A percentile compares a stretch with the other conserved stretches of the same genome.
phyloP scores from a whole-genome alignment of 2,329 filamentous ascomycete genomes.

The Xylaria multiplex region DNA sequence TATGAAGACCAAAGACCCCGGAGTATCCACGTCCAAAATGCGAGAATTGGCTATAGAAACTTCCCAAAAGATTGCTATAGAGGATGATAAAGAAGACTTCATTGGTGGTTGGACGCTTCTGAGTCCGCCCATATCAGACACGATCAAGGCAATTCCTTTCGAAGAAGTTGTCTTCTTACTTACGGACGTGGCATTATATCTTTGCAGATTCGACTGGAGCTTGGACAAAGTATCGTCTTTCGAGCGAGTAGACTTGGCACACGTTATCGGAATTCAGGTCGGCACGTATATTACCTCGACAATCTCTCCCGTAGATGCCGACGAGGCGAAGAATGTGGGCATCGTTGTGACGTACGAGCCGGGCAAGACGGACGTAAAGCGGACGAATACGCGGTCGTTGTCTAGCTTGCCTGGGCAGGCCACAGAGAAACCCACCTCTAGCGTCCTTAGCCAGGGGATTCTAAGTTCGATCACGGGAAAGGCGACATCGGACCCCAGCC shows the following conservation, averaged over 20 bases:
- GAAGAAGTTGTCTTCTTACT: constrained; percentile 90
- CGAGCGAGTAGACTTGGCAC: constrained; percentile 81
- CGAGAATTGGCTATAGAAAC: constrained; percentile 90
- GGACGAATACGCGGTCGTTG: constrained; percentile 87
- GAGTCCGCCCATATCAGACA: constrained; percentile 77
- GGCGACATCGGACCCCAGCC: constrained; percentile 46
- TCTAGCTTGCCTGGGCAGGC: constrained; percentile 59
- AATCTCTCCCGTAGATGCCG: constrained; percentile 78
- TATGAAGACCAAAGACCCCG: constrained; percentile 93
- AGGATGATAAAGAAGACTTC: constrained; percentile 84
- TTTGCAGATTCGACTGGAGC: constrained; percentile 93
- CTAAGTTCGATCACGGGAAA: constrained; percentile 42
- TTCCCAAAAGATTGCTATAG: constrained; percentile 85
- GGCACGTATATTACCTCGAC: constrained; percentile 94
- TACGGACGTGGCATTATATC: constrained; percentile 85
- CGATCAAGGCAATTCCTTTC: constrained; percentile 75
- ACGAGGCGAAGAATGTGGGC: constrained; percentile 84
- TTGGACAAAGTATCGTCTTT: constrained; percentile 94
- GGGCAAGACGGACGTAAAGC: constrained; percentile 74
- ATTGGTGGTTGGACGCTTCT: constrained; percentile 90
- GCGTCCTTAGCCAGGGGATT: constrained; percentile 42
- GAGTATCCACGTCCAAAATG: constrained; percentile 84
- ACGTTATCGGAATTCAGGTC: constrained; percentile 76
- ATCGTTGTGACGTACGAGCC: constrained; percentile 82
- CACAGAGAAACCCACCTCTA: constrained; percentile 37